phyloP scores from a whole-genome alignment of 179 eudicot species.

The Silene vulgaris region DNA sequence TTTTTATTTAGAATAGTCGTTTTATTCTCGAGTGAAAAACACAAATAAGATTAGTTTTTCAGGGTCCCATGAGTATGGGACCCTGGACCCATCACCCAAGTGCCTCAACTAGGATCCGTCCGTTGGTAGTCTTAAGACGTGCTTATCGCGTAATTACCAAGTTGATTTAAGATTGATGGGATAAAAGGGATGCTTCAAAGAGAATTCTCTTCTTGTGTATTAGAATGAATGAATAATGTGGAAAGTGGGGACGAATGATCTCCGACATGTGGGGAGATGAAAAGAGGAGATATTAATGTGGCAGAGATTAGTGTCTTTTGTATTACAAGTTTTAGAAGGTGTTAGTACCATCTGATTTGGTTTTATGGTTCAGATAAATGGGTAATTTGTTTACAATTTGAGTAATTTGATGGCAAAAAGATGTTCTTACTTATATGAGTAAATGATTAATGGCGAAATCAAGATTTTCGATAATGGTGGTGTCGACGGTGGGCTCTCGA shows the following conservation, averaged over 20 bases:
- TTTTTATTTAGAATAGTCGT: too few species aligned
- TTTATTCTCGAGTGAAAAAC: too few species aligned
- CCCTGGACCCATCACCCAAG: neutral
- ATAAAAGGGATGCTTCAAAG: constrained; percentile 17
- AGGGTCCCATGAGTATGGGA: neutral
- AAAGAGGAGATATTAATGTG: neutral
- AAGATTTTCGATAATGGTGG: neutral
- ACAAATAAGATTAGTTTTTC: too few species aligned
- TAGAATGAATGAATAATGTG: constrained; percentile 12
- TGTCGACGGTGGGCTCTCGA: neutral
- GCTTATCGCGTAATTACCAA: constrained; percentile 17
- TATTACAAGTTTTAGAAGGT: neutral
- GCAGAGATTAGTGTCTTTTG: neutral
- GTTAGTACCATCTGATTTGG: neutral
- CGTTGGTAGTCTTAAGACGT: neutral
- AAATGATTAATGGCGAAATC: neutral
- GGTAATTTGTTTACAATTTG: neutral
- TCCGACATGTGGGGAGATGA: neutral
- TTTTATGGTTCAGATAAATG: neutral
- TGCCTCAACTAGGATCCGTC: neutral
- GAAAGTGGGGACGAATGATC: neutral
- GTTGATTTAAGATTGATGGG: constrained; percentile 6
- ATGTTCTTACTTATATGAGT: neutral
- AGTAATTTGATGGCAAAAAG: neutral
- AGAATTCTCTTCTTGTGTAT: constrained; percentile 22